These are phyloP conservation scores for Kodamaea restingae DNA, from an alignment of 805 yeast species.

Conservation along the genomic window DNA sequence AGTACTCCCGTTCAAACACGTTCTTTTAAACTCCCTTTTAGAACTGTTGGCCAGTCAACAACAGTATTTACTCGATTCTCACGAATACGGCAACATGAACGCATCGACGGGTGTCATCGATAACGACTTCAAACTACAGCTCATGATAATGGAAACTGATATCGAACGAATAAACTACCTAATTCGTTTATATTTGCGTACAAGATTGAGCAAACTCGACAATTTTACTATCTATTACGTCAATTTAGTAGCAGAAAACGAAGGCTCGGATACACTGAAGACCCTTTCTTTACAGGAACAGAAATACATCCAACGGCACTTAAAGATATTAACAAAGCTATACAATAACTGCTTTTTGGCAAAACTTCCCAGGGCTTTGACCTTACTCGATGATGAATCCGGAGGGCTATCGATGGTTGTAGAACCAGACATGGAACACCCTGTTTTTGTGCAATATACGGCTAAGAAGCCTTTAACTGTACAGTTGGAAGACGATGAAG, in stretches of 20 bases:
- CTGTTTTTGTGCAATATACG: slow-evolving; percentile 61
- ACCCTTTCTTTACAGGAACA: slow-evolving; percentile 45
- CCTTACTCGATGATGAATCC: slow-evolving; percentile 69
- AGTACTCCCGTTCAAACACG: slow-evolving; percentile 67
- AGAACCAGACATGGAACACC: slow-evolving; percentile 67
- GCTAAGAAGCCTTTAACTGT: slow-evolving; percentile 23
- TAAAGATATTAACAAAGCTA: slow-evolving; percentile 56
- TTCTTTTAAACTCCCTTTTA: slow-evolving; percentile 54
- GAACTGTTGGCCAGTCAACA: slow-evolving; percentile 63
- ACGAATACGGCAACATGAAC: slow-evolving; percentile 64
- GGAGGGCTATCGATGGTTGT: slow-evolving; percentile 67
- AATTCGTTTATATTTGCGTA: slow-evolving; percentile 74
- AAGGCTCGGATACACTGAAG: slow-evolving; percentile 7
- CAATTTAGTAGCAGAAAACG: slow-evolving; percentile 19
- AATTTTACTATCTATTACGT: slow-evolving; percentile 58
- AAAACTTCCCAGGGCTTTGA: slow-evolving; percentile 63
- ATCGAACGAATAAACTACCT: slow-evolving; percentile 81
- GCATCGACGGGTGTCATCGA: slow-evolving; percentile 28
- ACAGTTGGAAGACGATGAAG: slow-evolving; percentile 24
- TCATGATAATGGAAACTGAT: slow-evolving; percentile 87
- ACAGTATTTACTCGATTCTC: slow-evolving; percentile 70
- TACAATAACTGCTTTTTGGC: slow-evolving; percentile 65
- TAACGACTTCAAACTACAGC: slow-evolving; percentile 52
- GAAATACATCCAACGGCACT: slow-evolving; percentile 64
- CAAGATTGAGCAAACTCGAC: slow-evolving; percentile 75